phyloP scores from a whole-genome alignment of 768 basidiomycete species.

The Auriscalpium orientale region DNA sequence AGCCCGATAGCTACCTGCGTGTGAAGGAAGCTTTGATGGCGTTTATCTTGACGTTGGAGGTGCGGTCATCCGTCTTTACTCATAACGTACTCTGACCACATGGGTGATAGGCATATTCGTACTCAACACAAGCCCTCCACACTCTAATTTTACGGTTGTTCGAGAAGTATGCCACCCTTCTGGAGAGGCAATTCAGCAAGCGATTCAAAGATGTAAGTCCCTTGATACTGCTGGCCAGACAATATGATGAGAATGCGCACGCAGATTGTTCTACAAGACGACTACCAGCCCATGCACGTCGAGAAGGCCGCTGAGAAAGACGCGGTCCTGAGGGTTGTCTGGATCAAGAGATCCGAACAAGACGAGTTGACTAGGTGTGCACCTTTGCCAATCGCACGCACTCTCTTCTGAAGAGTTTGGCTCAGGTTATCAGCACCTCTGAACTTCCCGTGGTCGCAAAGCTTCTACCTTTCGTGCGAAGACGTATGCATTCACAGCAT shows the following conservation, averaged over 20 bases:
- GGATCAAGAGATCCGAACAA: constrained; percentile 67
- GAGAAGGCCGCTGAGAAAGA: constrained; percentile 56
- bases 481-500: constrained; percentile 39
- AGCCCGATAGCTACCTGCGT: constrained; percentile 73
- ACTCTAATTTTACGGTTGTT: constrained; percentile 82
- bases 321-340: constrained; percentile 71
- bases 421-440: constrained; percentile 57
- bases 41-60: constrained; percentile 92
- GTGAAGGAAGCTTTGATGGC: constrained; percentile 79
- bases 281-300: constrained; percentile 81
- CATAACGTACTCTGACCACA: neutral
- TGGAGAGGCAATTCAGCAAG: constrained; percentile 73
- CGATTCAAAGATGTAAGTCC: constrained; percentile 70
- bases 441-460: constrained; percentile 88
- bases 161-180: constrained; percentile 77
- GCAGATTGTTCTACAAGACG: constrained; percentile 81
- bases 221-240: neutral
- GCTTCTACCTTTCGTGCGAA: constrained; percentile 92
- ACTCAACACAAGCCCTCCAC: constrained; percentile 77
- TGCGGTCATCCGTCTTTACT: constrained; percentile 23
- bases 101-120: constrained; percentile 61
- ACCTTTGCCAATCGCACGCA: neutral
- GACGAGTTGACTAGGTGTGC: constrained; percentile 47
- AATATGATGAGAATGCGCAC: neutral
- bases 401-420: neutral